Conservation (phyloP, 2,329 filamentous ascomycete genomes). For the Sarocladium kiliense region DNA sequence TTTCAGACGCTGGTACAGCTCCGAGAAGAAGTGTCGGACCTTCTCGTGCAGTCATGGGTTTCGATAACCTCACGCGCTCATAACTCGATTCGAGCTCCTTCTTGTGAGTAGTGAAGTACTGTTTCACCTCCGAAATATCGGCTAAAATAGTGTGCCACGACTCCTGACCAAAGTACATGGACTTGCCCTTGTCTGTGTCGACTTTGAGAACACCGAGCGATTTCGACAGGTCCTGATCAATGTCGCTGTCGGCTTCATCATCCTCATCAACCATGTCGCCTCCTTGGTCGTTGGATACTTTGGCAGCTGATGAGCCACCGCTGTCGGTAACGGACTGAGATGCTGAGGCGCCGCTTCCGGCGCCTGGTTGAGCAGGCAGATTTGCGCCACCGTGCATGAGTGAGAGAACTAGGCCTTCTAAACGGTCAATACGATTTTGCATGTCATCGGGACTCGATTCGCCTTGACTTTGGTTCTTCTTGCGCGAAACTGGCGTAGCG, state of each 20-base stretch:
- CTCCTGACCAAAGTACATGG: conserved; percentile 75
- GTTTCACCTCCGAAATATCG: conserved; percentile 89
- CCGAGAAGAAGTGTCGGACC: conserved; percentile 78
- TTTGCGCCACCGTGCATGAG: conserved; percentile 82
- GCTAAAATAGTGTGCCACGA: conserved; percentile 78
- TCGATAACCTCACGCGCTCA: conserved; percentile 67
- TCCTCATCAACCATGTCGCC: conserved; percentile 43
- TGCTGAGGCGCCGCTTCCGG: conserved; percentile 26
- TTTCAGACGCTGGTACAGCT: conserved; percentile 63
- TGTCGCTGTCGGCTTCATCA: conserved; percentile 61
- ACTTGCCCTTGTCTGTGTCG: conserved; percentile 69
- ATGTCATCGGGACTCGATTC: conserved; percentile 78
- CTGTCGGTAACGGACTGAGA: conserved; percentile 36
- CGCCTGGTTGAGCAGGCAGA: conserved; percentile 34
- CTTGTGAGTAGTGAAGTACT: conserved; percentile 80
- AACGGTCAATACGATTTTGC: conserved; percentile 94
- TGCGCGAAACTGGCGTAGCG: conserved; percentile 64
- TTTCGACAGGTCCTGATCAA: conserved; percentile 62
- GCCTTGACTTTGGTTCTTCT: conserved; percentile 64
- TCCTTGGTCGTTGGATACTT: background rate
- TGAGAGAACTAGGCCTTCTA: conserved; percentile 87
- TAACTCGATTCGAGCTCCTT: conserved; percentile 83
- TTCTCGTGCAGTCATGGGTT: conserved; percentile 52
- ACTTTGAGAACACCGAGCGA: conserved; percentile 81
- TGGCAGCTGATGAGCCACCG: conserved; percentile 32